Evolutionary conservation across 768 basidiomycete species (phyloP).

Genomic region (Mycena leptocephala): DNA sequence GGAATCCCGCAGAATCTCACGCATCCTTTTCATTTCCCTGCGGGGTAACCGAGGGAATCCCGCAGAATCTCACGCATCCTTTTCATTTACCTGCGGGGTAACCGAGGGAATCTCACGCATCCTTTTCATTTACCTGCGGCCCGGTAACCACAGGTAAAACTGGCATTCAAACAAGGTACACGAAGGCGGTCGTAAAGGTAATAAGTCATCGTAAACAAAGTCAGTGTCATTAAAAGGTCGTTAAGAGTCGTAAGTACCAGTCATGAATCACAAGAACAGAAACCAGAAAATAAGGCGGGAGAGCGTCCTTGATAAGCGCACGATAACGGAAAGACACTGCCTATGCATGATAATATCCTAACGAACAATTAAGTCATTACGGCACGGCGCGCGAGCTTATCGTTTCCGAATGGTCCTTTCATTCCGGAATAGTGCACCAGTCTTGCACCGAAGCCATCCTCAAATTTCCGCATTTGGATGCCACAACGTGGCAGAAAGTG

Average conservation of each 20-base stretch:
- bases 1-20: too few relatives aligned
- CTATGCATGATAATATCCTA: conserved; percentile 72
- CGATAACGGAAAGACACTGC: conserved; percentile 37
- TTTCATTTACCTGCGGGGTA: too few relatives aligned
- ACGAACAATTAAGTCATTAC: conserved; percentile 38
- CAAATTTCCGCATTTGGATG: too few relatives aligned
- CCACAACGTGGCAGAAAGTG: too few relatives aligned
- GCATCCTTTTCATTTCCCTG: too few relatives aligned
- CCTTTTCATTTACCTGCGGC: conserved; percentile 35
- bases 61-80: too few relatives aligned
- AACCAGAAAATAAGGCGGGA: conserved; percentile 45
- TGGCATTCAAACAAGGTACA: conserved; percentile 39
- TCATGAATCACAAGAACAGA: conserved; percentile 46
- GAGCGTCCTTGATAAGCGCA: conserved; percentile 40
- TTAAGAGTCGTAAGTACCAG: conserved; percentile 31
- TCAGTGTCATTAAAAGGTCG: conserved; percentile 45
- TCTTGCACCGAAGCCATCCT: conserved; percentile 80
- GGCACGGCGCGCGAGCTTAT: conserved; percentile 56
- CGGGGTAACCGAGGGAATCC: too few relatives aligned
- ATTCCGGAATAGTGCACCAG: conserved; percentile 77
- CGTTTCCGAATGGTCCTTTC: conserved; percentile 76
- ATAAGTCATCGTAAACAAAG: conserved; percentile 46
- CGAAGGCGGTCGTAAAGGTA: conserved; percentile 38
- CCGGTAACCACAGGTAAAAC: conserved; percentile 24
- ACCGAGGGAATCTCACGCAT: conserved; percentile 32